A percentile compares a stretch with the other conserved stretches of the same genome.
Conservation (phyloP, 441 rosid genomes). For the Gossypium aridum region DNA sequence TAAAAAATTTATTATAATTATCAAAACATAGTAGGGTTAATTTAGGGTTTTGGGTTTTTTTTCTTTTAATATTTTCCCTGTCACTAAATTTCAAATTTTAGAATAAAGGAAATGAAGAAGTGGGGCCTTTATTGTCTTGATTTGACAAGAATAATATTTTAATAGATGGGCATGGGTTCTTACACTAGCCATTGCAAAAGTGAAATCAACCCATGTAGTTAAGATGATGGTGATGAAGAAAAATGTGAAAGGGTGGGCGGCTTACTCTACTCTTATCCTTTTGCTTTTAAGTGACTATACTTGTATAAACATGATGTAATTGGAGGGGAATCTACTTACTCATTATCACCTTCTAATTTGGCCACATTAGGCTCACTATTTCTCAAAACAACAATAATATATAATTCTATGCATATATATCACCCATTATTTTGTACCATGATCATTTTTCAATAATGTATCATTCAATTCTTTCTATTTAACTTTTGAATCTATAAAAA, state of each 20-base stretch:
- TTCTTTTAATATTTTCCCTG: background rate
- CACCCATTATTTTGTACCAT: background rate
- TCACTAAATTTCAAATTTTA: background rate
- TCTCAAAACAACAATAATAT: background rate
- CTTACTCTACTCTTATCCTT: constrained; percentile 1
- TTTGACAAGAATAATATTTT: constrained; percentile 12
- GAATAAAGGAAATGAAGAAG: background rate
- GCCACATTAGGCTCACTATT: background rate
- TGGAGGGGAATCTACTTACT: background rate
- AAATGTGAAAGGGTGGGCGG: constrained; percentile 26
- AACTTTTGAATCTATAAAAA: background rate
- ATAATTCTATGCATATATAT: background rate
- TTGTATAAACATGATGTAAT: constrained; percentile 9
- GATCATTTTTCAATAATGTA: background rate
- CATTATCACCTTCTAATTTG: background rate
- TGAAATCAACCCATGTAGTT: background rate
- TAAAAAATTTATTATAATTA: background rate
- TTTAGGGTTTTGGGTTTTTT: background rate
- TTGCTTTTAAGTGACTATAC: background rate
- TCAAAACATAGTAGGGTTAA: background rate
- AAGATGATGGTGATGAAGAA: constrained; percentile 17
- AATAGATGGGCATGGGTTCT: background rate
- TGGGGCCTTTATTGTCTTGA: constrained; percentile 8
- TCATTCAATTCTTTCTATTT: background rate
- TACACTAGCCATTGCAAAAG: constrained; percentile 5